These are phyloP conservation scores for Loxodes magnus DNA, from an alignment of 73 alveolate genomes.

Conservation along the genomic window DNA sequence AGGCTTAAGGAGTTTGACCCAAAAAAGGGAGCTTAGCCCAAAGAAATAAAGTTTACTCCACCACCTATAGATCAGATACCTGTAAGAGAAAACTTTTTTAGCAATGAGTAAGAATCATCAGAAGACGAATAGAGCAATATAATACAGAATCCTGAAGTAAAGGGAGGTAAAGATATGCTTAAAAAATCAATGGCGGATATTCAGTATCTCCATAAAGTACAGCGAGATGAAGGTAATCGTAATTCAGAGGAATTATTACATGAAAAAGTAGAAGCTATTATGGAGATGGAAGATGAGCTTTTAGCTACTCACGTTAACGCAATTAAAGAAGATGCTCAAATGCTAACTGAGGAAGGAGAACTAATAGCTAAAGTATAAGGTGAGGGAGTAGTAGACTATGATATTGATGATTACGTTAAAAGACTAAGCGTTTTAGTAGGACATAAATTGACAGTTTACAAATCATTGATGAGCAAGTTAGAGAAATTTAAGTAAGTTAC, in stretches of 20 bases:
- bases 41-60: too few species aligned
- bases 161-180: too few species aligned
- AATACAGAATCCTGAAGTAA: too few species aligned
- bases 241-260: too few species aligned
- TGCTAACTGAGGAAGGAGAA: conserved; percentile 89
- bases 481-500: conserved; percentile 78
- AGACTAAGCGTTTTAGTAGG: conserved; percentile 62
- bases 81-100: too few species aligned
- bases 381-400: conserved; percentile 60
- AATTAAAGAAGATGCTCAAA: conserved; percentile 87
- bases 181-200: too few species aligned
- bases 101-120: too few species aligned
- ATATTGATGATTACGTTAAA: conserved; percentile 79
- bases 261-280: conserved; percentile 72
- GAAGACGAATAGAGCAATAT: too few species aligned
- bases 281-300: conserved; percentile 86
- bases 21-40: too few species aligned
- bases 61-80: too few species aligned
- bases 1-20: conserved; percentile 43
- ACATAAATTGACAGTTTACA: conserved; percentile 71
- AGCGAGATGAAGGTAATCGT: too few species aligned
- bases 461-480: conserved; percentile 56
- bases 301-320: conserved; percentile 76
- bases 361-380: conserved; percentile 70
- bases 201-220: too few species aligned